Conservation (phyloP, 495 filamentous ascomycete genomes). For the Friedmanniomyces endolithicus region DNA sequence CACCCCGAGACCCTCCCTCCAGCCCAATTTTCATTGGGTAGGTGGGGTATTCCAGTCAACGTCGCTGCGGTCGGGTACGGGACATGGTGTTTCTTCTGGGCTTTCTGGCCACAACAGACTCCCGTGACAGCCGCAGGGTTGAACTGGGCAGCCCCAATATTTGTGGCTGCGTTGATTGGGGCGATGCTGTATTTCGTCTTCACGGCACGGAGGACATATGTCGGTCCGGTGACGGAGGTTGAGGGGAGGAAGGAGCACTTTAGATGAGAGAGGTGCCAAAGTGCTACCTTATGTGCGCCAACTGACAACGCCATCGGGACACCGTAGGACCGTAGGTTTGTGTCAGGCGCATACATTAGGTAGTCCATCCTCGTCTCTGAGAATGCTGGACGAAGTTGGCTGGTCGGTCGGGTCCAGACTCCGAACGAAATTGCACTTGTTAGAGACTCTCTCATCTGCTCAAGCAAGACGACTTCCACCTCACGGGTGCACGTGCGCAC, state of each 20-base stretch:
- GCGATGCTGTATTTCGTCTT: not conserved
- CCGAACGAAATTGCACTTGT: too few species aligned
- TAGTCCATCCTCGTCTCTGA: too few species aligned
- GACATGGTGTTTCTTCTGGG: slow-evolving; percentile 10
- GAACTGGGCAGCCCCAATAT: not conserved
- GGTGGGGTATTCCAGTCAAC: slow-evolving; percentile 23
- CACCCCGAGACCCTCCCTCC: slow-evolving; percentile 21
- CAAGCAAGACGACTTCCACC: too few species aligned
- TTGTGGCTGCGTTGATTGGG: not conserved
- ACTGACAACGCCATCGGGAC: too few species aligned
- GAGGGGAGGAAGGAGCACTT: slow-evolving; percentile 3
- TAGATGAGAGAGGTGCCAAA: too few species aligned
- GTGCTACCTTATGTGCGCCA: too few species aligned
- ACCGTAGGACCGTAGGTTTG: too few species aligned
- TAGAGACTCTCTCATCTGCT: too few species aligned
- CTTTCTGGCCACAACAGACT: not conserved
- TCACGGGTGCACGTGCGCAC: too few species aligned
- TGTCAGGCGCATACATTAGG: too few species aligned
- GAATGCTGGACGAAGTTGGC: too few species aligned
- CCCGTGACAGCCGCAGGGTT: not conserved
- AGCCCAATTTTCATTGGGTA: slow-evolving; percentile 21
- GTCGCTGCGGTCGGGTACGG: slow-evolving; percentile 21
- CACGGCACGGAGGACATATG: not conserved
- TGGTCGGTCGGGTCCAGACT: too few species aligned
- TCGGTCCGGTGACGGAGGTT: not conserved